A percentile compares a stretch with the other conserved stretches of the same genome.
These are phyloP conservation scores for Lachancea sp. DNA, from an alignment of 805 yeast species.

Conservation along the genomic window DNA sequence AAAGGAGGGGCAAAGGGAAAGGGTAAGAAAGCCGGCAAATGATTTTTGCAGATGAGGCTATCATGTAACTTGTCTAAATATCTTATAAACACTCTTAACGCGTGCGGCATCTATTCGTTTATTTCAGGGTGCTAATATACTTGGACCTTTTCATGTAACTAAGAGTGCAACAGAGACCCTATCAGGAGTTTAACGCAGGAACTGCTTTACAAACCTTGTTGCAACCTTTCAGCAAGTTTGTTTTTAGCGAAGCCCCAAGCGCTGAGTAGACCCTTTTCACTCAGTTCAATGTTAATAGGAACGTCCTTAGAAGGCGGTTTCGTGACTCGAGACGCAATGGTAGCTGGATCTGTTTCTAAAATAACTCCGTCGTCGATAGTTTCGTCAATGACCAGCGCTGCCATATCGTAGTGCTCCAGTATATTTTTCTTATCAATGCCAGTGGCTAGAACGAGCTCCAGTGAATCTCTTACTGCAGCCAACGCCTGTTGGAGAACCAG, in stretches of 20 bases:
- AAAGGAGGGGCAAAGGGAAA: conserved; percentile 18
- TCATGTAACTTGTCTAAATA: too few species aligned
- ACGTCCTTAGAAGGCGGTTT: conserved; percentile 69
- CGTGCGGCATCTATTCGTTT: neutral
- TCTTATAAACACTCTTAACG: neutral
- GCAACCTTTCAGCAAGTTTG: conserved; percentile 49
- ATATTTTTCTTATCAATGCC: conserved; percentile 73
- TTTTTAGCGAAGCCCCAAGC: conserved; percentile 87
- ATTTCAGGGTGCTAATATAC: neutral
- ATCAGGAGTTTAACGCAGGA: neutral
- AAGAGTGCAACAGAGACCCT: too few species aligned
- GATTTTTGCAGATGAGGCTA: neutral
- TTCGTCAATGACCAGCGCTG: conserved; percentile 83
- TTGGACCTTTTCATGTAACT: too few species aligned
- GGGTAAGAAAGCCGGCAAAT: conserved; percentile 19
- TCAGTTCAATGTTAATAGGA: conserved; percentile 52
- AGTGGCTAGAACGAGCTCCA: conserved; percentile 60
- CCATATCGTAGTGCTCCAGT: conserved; percentile 78
- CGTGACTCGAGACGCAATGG: conserved; percentile 88
- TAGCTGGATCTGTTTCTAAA: conserved; percentile 80
- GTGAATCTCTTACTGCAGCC: conserved; percentile 71
- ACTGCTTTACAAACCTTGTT: conserved; percentile 34
- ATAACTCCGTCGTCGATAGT: conserved; percentile 90
- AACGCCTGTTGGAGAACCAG: conserved; percentile 67
- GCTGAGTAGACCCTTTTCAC: conserved; percentile 71